Evolutionary conservation across 140 eudicot species (phyloP).

Genomic region (Ambrosia hybrid): DNA sequence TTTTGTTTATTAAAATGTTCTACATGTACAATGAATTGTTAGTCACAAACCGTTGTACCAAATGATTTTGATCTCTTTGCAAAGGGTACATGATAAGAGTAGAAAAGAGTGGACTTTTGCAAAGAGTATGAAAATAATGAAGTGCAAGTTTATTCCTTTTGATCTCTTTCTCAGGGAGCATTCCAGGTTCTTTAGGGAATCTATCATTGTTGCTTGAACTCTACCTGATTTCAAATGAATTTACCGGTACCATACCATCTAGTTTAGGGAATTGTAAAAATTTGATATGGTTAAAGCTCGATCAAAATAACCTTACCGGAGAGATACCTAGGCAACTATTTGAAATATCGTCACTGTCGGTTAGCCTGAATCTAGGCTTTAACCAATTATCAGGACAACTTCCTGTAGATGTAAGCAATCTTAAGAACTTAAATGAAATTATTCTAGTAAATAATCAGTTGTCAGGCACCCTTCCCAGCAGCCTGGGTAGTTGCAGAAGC

Average conservation of each 20-base stretch:
- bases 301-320: constrained; percentile 36
- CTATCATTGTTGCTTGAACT: too few species aligned
- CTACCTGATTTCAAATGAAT: constrained; percentile 18
- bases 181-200: too few species aligned
- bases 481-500: too few species aligned
- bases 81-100: constrained; percentile 21
- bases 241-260: constrained; percentile 34
- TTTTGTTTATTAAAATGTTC: constrained; percentile 59
- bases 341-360: constrained; percentile 18
- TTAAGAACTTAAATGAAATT: too few species aligned
- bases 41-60: constrained; percentile 21
- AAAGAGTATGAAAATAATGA: too few species aligned
- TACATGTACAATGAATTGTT: constrained; percentile 26
- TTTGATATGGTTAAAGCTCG: constrained; percentile 25
- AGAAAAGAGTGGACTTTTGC: constrained; percentile 23
- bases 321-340: constrained; percentile 28
- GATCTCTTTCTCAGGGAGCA: too few species aligned
- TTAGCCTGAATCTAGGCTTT: constrained; percentile 19
- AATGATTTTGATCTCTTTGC: constrained; percentile 18
- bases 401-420: background rate
- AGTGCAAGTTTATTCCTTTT: too few species aligned
- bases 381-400: constrained; percentile 21
- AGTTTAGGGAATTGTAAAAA: constrained; percentile 31
- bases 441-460: too few species aligned
- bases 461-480: too few species aligned